Conservation (phyloP, 805 yeast genomes). For the Kodamaea lidongshanica region DNA sequence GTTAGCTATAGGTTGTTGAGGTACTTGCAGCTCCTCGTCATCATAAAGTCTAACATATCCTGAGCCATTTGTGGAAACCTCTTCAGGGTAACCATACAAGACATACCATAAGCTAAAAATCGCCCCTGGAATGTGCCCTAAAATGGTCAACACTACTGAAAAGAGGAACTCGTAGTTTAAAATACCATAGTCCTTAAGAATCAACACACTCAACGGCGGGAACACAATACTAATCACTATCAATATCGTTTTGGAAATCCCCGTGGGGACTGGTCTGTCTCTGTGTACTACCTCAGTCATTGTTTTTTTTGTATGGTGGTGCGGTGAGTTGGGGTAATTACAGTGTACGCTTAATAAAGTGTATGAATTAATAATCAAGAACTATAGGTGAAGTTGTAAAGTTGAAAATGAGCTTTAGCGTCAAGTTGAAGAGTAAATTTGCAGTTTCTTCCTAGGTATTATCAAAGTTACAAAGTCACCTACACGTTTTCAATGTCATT, state of each 20-base stretch:
- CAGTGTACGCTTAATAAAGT: no score
- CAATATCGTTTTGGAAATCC: conserved; percentile 7
- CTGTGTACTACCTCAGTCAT: no score
- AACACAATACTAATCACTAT: conserved; percentile 27
- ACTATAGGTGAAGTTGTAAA: no score
- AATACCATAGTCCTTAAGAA: conserved; percentile 24
- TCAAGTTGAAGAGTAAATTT: no score
- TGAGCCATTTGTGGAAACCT: conserved; percentile 5
- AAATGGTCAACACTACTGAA: conserved; percentile 24
- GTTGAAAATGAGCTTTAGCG: no score
- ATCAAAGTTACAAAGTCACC: no score
- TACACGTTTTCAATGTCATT: no score
- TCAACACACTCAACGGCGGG: conserved; percentile 36
- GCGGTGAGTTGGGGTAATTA: no score
- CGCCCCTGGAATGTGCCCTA: conserved; percentile 31
- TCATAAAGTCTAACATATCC: conserved; percentile 19
- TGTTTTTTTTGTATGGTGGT: no score
- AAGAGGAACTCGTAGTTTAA: conserved; percentile 31
- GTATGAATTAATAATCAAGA: no score
- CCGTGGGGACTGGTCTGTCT: conserved; percentile 2
- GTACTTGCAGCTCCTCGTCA: conserved; percentile 13
- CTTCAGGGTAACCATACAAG: conserved; percentile 6
- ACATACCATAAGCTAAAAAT: conserved; percentile 24
- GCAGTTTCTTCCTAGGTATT: no score
- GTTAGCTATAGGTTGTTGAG: no score